Evolutionary conservation across 78 protist species (phyloP).

Genomic region (Monocercomonoides exilis): DNA sequence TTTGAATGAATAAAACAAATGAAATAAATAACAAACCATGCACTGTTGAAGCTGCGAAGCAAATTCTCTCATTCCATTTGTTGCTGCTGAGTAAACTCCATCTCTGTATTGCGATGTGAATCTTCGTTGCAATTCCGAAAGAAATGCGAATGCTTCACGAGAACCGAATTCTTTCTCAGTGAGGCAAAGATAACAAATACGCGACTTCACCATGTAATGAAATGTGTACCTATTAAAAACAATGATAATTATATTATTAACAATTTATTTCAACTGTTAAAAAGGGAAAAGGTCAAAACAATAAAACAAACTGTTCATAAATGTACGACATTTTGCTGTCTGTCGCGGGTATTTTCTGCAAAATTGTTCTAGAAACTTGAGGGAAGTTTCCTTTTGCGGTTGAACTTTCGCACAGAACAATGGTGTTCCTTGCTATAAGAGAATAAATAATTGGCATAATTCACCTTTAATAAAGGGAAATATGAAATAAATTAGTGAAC

Average conservation of each 20-base stretch:
- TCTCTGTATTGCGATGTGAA: conserved; percentile 49
- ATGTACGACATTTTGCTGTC: conserved; percentile 64
- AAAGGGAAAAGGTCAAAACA: neutral
- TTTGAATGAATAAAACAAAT: neutral
- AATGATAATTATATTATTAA: neutral
- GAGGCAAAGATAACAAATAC: conserved; percentile 70
- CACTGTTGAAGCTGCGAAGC: conserved; percentile 43
- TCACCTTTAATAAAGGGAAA: too few species aligned
- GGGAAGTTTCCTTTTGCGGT: conserved; percentile 35
- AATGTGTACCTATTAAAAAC: conserved; percentile 46
- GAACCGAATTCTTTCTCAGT: conserved; percentile 65
- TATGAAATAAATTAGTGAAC: too few species aligned
- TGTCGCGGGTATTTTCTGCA: conserved; percentile 53
- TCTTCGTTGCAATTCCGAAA: conserved; percentile 59
- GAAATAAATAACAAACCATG: conserved; percentile 31
- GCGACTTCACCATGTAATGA: conserved; percentile 60
- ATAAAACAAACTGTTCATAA: conserved; percentile 52
- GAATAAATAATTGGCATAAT: conserved; percentile 10
- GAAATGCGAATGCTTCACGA: conserved; percentile 49
- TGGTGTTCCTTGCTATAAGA: conserved; percentile 60
- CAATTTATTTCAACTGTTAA: too few species aligned
- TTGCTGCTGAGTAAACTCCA: conserved; percentile 52
- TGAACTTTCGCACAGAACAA: conserved; percentile 54
- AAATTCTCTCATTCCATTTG: conserved; percentile 62
- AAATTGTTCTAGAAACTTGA: conserved; percentile 50